Evolutionary conservation across 2,329 filamentous ascomycete species (phyloP).

Genomic region (Pseudocercospora musae): DNA sequence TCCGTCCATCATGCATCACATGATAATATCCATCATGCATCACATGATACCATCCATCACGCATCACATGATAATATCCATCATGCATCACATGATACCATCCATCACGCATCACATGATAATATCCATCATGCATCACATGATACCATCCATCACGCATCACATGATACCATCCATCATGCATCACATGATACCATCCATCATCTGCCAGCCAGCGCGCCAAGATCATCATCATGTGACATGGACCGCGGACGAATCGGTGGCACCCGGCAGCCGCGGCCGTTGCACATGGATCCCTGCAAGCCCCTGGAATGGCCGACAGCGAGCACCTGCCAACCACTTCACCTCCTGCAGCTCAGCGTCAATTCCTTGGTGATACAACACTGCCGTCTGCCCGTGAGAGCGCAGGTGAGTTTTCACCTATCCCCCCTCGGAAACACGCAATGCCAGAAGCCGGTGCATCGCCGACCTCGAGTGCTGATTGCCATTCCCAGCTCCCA

Average conservation of each 20-base stretch:
- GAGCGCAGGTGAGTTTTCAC: slow-evolving; percentile 9
- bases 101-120: too few relatives aligned
- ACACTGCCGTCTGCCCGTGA: not conserved
- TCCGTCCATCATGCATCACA: not conserved
- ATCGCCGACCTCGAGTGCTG: not conserved
- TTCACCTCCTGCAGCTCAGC: not conserved
- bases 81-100: too few relatives aligned
- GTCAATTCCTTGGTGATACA: not conserved
- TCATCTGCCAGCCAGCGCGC: too few relatives aligned
- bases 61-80: too few relatives aligned
- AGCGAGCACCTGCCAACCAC: not conserved
- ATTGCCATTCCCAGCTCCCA: not conserved
- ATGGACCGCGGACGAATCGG: slow-evolving; percentile 10
- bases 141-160: too few relatives aligned
- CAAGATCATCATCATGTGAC: too few relatives aligned
- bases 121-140: too few relatives aligned
- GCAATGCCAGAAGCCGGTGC: too few relatives aligned
- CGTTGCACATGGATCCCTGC: slow-evolving; percentile 13
- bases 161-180: too few relatives aligned
- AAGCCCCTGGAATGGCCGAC: slow-evolving; percentile 16
- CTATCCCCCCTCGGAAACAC: not conserved
- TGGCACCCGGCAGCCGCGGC: slow-evolving; percentile 1
- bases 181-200: too few relatives aligned
- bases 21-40: too few relatives aligned
- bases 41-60: too few relatives aligned